Conservation (phyloP, 1,284 basidiomycete species). For the Heterobasidion occidentale region DNA sequence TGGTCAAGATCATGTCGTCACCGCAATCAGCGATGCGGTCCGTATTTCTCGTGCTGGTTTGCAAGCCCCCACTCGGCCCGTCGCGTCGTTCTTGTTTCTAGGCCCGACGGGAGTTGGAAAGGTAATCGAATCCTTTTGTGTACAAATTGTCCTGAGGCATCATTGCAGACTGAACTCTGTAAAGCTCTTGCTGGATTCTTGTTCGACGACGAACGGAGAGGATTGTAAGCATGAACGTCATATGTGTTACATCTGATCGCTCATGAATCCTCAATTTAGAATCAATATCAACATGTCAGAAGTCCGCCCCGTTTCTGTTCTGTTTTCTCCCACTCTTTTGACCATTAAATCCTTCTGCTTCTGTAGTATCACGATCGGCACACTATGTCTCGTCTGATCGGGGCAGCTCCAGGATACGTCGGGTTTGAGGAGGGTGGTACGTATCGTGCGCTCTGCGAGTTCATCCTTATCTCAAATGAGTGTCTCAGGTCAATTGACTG, state of each 20-base stretch:
- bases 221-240: constrained; percentile 41
- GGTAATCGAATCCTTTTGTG: constrained; percentile 22
- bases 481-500: constrained; percentile 66
- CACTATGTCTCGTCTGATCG: constrained; percentile 84
- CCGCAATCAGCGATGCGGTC: constrained; percentile 80
- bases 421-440: constrained; percentile 87
- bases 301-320: constrained; percentile 11
- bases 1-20: constrained; percentile 82
- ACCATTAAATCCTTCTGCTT: neutral
- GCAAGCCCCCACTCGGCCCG: constrained; percentile 79
- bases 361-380: constrained; percentile 78
- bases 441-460: neutral
- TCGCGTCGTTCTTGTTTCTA: constrained; percentile 89
- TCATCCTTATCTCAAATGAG: neutral
- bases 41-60: constrained; percentile 87
- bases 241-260: neutral
- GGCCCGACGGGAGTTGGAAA: constrained; percentile 86
- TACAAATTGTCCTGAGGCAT: neutral
- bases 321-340: neutral
- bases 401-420: constrained; percentile 88
- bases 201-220: constrained; percentile 81
- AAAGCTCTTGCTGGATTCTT: constrained; percentile 84
- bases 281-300: constrained; percentile 93
- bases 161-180: constrained; percentile 71
- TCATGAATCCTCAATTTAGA: constrained; percentile 24